Evolutionary conservation across 345 rosid genomes (phyloP).

Genomic region (Gossypium ekmanianum): DNA sequence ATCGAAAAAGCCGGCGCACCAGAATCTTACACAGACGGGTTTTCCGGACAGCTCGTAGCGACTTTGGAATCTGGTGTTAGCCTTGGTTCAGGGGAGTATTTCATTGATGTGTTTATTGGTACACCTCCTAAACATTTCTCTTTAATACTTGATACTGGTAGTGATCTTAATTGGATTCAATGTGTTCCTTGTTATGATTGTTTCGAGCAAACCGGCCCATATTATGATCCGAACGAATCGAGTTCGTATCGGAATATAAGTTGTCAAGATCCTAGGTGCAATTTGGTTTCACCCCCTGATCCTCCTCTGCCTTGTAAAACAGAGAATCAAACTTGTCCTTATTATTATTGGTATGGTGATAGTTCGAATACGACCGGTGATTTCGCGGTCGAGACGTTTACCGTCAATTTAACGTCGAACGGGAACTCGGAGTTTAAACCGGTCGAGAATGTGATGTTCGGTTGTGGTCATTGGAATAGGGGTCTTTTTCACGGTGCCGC

Average conservation of each 20-base stretch:
- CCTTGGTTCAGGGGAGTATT: slow-evolving; percentile 88
- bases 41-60: slow-evolving; percentile 64
- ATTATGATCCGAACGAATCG: slow-evolving; percentile 64
- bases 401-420: slow-evolving; percentile 53
- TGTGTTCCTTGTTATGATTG: slow-evolving; percentile 85
- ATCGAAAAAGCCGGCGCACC: slow-evolving; percentile 29
- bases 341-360: slow-evolving; percentile 84
- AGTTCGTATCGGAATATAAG: slow-evolving; percentile 56
- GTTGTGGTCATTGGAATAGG: slow-evolving; percentile 94
- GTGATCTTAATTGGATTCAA: slow-evolving; percentile 95
- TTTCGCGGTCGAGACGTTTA: slow-evolving; percentile 72
- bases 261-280: slow-evolving; percentile 65
- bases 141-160: slow-evolving; percentile 92
- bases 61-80: slow-evolving; percentile 81
- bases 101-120: slow-evolving; percentile 89
- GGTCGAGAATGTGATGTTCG: slow-evolving; percentile 78
- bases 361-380: slow-evolving; percentile 88
- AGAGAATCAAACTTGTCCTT: slow-evolving; percentile 73
- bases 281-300: slow-evolving; percentile 68
- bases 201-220: slow-evolving; percentile 75
- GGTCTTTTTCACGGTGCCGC: slow-evolving; percentile 82
- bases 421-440: slow-evolving; percentile 45
- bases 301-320: slow-evolving; percentile 58
- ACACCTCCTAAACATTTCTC: slow-evolving; percentile 88
- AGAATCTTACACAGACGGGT: slow-evolving; percentile 27